Base-by-base conservation (phyloP, 2,329 filamentous ascomycete species). In the Hymenoscyphus infarciens region DNA sequence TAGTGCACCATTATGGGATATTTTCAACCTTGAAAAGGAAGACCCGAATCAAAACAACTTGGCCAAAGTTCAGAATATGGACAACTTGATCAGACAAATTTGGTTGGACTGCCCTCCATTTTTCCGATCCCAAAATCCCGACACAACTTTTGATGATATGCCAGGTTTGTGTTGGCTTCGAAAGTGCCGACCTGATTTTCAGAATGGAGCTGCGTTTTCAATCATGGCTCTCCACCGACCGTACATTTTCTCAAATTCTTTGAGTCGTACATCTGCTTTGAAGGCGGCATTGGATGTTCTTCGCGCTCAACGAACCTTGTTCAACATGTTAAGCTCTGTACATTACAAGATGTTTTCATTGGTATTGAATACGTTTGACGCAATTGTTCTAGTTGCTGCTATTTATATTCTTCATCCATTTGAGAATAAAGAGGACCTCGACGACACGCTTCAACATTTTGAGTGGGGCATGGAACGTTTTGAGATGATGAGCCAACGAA, bases 331-430 rank as follows among this genome's bases (percentile, higher is more conserved):
- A 13, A 77, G 77, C 19, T 78, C 80, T 16, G 77, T 81, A 52
- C 80, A 84, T 58, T 86, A 82, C 67, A 80, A 79, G 67, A 79
- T 79, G 69, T 78, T 84, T 67, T 77, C 80, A 16, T 76, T 87
- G 3, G 87, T 87, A 71, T 86, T 86, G 59, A 83, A 83, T 59
- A 87, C 83, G 6, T 87, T 88, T 63, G 85, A 88, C 68, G 85
- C 85, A 15, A 81, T 87, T 22, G 83, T 87, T 16, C 77, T 87
- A 61, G 78, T 87, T 60, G 82, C 85, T 0, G 81, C 83, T 19
- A 82, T 87, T 35, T 86, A 83, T 70, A 86, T 87, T 38, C 71
- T 87, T 8, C 86, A 86, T 64, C 84, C 85, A 1, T 77, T 75
- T 25, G 83, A 87, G 67, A 81, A 85, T 61, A 70, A 74, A 2